A percentile compares a stretch with the other conserved stretches of the same genome.
These are phyloP conservation scores for Digitaria exilis DNA, from an alignment of 202 grass and related monocot species.

Conservation along the genomic window DNA sequence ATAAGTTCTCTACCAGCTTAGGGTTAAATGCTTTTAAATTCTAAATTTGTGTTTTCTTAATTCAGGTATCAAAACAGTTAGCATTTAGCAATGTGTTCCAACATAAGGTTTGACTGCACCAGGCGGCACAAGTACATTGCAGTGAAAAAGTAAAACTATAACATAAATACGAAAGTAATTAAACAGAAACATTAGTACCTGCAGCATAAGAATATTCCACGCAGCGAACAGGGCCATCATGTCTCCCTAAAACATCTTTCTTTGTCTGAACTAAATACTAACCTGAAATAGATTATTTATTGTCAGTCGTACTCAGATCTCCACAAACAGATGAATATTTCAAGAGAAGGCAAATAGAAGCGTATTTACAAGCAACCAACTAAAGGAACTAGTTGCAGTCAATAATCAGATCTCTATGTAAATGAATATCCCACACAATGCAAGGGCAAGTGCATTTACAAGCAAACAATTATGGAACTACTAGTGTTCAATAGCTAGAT, in stretches of 20 bases:
- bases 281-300: conserved; percentile 54
- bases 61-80: not conserved
- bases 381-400: not conserved
- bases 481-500: conserved; percentile 11
- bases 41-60: not conserved
- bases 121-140: conserved; percentile 1
- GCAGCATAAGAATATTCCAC: conserved; percentile 93
- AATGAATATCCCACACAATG: conserved; percentile 17
- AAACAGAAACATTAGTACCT: conserved; percentile 50
- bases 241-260: conserved; percentile 80
- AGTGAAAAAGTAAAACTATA: not conserved
- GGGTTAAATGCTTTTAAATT: not conserved
- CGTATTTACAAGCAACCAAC: not conserved
- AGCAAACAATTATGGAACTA: not conserved
- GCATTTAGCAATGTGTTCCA: not conserved
- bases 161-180: not conserved
- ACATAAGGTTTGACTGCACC: not conserved
- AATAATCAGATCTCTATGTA: not conserved
- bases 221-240: conserved; percentile 92
- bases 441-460: not conserved
- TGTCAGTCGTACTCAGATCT: conserved; percentile 12
- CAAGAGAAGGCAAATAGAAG: not conserved
- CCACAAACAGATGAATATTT: conserved; percentile 8
- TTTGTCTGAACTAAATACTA: conserved; percentile 76
- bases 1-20: not conserved